phyloP scores from a whole-genome alignment of 2,329 filamentous ascomycete species.

The Trichoderma sp. region DNA sequence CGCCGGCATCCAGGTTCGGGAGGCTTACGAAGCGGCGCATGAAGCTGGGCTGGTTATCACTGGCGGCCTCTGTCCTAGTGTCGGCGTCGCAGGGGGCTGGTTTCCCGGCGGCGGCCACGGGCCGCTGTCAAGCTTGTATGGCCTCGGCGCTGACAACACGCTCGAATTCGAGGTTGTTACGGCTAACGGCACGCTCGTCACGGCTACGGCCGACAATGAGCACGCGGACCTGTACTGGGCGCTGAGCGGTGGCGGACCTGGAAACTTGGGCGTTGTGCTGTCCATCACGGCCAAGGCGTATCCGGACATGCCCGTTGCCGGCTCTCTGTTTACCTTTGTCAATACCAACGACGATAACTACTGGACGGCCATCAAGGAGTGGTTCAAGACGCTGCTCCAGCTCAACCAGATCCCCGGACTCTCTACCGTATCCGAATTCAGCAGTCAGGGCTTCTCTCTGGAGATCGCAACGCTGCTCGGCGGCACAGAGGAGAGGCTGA shows the following conservation, averaged over 20 bases:
- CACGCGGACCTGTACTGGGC: slow-evolving; percentile 63
- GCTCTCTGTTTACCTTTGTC: no score
- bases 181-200: slow-evolving; percentile 51
- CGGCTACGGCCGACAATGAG: slow-evolving; percentile 43
- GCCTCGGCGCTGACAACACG: slow-evolving; percentile 61
- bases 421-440: no score
- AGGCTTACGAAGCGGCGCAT: slow-evolving; percentile 52
- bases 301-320: slow-evolving; percentile 31
- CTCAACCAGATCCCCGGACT: no score
- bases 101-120: slow-evolving; percentile 63
- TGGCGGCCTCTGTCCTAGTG: slow-evolving; percentile 59
- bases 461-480: no score
- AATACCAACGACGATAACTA: no score
- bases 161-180: slow-evolving; percentile 60
- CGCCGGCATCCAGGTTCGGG: slow-evolving; percentile 56
- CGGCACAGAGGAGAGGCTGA: no score
- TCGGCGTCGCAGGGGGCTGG: slow-evolving; percentile 64
- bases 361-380: no score
- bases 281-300: slow-evolving; percentile 44
- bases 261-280: slow-evolving; percentile 47
- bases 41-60: slow-evolving; percentile 53
- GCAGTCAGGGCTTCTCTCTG: no score
- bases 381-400: no score
- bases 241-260: slow-evolving; percentile 58
- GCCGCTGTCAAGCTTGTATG: slow-evolving; percentile 54